These are phyloP conservation scores for Raddia guianensis DNA, from an alignment of 176 grass and related monocot species.

Conservation along the genomic window DNA sequence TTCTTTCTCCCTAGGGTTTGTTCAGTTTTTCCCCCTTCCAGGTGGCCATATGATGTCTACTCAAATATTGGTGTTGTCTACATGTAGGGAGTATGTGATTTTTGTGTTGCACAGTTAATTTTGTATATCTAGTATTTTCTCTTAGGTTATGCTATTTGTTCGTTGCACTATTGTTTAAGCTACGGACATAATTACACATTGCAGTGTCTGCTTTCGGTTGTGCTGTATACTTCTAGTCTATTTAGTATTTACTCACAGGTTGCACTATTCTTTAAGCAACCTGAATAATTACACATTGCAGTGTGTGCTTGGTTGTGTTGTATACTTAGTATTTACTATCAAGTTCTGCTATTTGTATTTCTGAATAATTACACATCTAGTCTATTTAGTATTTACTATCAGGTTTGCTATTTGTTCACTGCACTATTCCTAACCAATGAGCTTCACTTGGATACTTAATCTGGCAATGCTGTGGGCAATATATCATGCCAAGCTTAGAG, in stretches of 20 bases:
- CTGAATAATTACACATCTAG: too few relatives aligned
- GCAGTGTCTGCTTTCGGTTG: not conserved
- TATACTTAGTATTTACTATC: too few relatives aligned
- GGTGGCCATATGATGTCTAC: not conserved
- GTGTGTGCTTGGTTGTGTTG: too few relatives aligned
- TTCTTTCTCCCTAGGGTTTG: constrained; percentile 5
- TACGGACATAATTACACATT: not conserved
- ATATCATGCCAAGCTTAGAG: too few relatives aligned
- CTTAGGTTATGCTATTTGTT: constrained; percentile 26
- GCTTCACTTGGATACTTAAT: too few relatives aligned
- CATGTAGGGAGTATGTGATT: constrained; percentile 63
- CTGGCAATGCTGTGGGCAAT: too few relatives aligned
- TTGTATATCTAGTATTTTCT: not conserved
- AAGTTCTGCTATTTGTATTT: not conserved
- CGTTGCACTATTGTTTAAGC: not conserved
- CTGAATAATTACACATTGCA: too few relatives aligned
- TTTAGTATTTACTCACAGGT: not conserved
- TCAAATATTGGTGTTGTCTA: constrained; percentile 91
- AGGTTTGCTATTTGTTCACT: not conserved
- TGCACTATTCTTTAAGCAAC: not conserved
- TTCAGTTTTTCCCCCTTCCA: not conserved
- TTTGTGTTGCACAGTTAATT: not conserved
- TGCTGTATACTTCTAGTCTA: not conserved
- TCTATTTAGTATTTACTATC: too few relatives aligned
- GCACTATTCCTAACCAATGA: not conserved